phyloP scores from a whole-genome alignment of 2,329 filamentous ascomycete species.

The Ascomycota sp. region DNA sequence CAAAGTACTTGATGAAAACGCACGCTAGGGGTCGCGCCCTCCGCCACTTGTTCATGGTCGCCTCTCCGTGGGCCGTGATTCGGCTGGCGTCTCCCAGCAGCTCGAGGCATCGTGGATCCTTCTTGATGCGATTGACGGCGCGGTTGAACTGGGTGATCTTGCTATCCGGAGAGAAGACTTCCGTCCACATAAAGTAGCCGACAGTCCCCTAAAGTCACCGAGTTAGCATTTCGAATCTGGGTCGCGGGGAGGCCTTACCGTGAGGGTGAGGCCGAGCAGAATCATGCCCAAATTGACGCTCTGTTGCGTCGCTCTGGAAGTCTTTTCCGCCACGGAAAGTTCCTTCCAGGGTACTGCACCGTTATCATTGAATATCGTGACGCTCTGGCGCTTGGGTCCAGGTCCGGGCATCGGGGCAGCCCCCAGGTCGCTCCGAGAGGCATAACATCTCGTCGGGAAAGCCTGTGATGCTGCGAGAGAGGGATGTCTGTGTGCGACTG shows the following conservation, averaged over 20 bases:
- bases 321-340: conserved; percentile 58
- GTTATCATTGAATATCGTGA: conserved; percentile 75
- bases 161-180: conserved; percentile 70
- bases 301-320: conserved; percentile 70
- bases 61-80: conserved; percentile 65
- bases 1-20: not conserved
- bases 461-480: conserved; percentile 14
- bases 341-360: conserved; percentile 65
- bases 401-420: conserved; percentile 17
- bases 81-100: conserved; percentile 56
- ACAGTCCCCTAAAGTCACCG: conserved; percentile 43
- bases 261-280: conserved; percentile 52
- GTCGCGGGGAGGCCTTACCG: conserved; percentile 29
- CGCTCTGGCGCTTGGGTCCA: conserved; percentile 43
- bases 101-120: conserved; percentile 47
- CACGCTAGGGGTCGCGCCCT: conserved; percentile 41
- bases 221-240: not conserved
- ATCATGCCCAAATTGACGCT: conserved; percentile 73
- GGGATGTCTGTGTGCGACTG: conserved; percentile 8
- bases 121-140: conserved; percentile 59
- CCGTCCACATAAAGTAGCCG: conserved; percentile 55
- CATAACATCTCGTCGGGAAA: conserved; percentile 29
- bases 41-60: conserved; percentile 66
- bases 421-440: conserved; percentile 31
- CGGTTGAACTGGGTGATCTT: conserved; percentile 79